Conservation (phyloP, 495 filamentous ascomycete species). For the Opeltia flavorubescens region DNA sequence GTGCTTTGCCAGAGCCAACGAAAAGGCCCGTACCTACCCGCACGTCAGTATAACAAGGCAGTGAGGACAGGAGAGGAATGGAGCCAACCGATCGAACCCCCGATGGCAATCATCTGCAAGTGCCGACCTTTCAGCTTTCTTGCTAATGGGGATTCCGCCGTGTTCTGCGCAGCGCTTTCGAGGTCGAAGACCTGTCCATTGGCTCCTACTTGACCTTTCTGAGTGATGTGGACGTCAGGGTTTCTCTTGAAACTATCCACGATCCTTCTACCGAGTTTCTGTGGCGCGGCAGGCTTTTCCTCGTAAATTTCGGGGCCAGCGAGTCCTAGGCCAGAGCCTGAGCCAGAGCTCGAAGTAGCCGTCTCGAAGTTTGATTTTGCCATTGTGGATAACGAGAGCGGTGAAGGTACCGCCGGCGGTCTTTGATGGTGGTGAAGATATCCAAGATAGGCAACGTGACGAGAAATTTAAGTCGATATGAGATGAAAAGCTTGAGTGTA, state of each 20-base stretch:
- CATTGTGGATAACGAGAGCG: neutral
- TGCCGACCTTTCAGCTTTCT: slow-evolving; percentile 35
- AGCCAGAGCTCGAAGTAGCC: neutral
- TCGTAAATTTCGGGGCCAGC: slow-evolving; percentile 2
- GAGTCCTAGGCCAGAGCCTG: neutral
- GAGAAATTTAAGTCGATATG: neutral
- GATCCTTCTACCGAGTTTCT: slow-evolving; percentile 25
- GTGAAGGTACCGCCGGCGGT: neutral
- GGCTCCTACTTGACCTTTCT: slow-evolving; percentile 34
- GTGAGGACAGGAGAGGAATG: too few relatives aligned
- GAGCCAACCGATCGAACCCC: slow-evolving; percentile 68
- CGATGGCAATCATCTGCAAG: slow-evolving; percentile 40
- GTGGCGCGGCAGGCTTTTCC: neutral
- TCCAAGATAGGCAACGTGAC: neutral
- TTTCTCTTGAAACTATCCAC: slow-evolving; percentile 75
- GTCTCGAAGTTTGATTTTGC: neutral
- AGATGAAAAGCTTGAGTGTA: too few relatives aligned
- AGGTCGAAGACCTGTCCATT: slow-evolving; percentile 59
- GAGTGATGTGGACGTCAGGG: slow-evolving; percentile 47
- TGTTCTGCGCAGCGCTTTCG: slow-evolving; percentile 56
- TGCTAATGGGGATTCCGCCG: slow-evolving; percentile 62
- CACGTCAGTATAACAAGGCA: slow-evolving; percentile 3
- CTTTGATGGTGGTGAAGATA: neutral
- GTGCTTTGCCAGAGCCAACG: slow-evolving; percentile 68
- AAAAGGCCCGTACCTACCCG: slow-evolving; percentile 72